A percentile compares a stretch with the other conserved stretches of the same genome.
Conservation (phyloP, 2,329 filamentous ascomycete genomes). For the Paraphoma sp. region DNA sequence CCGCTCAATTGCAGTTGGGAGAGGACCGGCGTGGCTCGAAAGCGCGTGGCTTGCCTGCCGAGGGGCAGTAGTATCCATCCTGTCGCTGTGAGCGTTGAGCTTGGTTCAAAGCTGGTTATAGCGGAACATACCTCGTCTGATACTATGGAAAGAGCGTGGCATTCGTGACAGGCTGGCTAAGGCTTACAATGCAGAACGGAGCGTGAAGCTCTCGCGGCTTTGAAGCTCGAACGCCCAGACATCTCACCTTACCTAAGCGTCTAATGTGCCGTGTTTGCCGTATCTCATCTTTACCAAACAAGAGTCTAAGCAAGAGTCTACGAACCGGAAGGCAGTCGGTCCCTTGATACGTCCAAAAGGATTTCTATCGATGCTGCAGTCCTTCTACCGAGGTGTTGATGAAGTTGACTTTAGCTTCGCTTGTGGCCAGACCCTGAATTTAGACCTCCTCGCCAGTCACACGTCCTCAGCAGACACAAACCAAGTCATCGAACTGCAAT, state of each 20-base stretch:
- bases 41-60: conserved; percentile 25
- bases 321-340: neutral
- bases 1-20: conserved; percentile 10
- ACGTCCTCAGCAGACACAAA: too few species aligned
- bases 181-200: conserved; percentile 1
- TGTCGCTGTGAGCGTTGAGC: conserved; percentile 14
- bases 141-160: conserved; percentile 29
- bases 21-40: conserved; percentile 19
- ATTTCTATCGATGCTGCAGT: neutral
- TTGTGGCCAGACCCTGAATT: too few species aligned
- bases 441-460: too few species aligned
- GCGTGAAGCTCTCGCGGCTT: conserved; percentile 3
- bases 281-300: neutral
- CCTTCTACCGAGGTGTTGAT: too few species aligned
- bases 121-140: conserved; percentile 24
- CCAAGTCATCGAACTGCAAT: too few species aligned
- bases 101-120: too few species aligned
- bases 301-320: neutral
- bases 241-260: conserved; percentile 23
- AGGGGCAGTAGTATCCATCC: conserved; percentile 40
- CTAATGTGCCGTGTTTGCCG: conserved; percentile 21
- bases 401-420: too few species aligned
- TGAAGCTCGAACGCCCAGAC: conserved; percentile 14
- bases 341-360: neutral
- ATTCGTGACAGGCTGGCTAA: conserved; percentile 20